Evolutionary conservation across 2,329 filamentous ascomycete genomes (phyloP), one percentile per base, ranked within the genome.

Genomic region (Sordariomycetes sp.): DNA sequence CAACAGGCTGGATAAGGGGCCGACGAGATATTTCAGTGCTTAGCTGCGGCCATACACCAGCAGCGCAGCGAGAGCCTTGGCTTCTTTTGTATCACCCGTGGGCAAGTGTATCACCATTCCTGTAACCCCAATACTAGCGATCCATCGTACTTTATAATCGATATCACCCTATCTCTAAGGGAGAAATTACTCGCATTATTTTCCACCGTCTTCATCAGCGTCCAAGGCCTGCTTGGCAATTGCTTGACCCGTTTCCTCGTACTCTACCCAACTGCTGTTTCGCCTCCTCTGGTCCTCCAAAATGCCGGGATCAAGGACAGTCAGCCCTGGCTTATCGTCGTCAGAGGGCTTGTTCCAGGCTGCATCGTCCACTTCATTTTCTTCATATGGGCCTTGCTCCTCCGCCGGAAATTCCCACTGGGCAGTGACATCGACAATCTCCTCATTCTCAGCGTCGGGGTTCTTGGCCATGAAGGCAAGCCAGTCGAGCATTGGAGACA

Each of bases 401-500:
- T 51, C 42, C 6, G 36, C 34, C 18, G 31, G 24, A 3, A 12
- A 5, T 9, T 33, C 10, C 6, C 26, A n/a, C 7, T 8, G 29
- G 16, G 24, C 23, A 12, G 44, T 37, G 15, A 64, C 47, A n/a
- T n/a, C n/a, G 2, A 47, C 38, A 25, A 65, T 50, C 8, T 48
- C 42, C 1, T 60, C 58, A 39, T 72, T 71, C 33, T 45, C 43
- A 38, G 63, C 70, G 5, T 39, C 40, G 0, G 48, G 37, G 4
- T 50, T 42, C 3, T 57, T 48, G 5, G 72, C 67, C 10, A 81
- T 66, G 24, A 72, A 59, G 32, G 75, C 58, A 23, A 87, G 61
- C 68, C 79, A 87, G 25, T 59, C 53, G 3, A 86, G 53, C 18
- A 84, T 69, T 3, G 61, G 53, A 10, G 50, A 45, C 41, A 74